Percentiles rank a stretch among this genome's conserved stretches.
phyloP scores from a whole-genome alignment of 495 filamentous ascomycete species.

The Cryomyces minteri region DNA sequence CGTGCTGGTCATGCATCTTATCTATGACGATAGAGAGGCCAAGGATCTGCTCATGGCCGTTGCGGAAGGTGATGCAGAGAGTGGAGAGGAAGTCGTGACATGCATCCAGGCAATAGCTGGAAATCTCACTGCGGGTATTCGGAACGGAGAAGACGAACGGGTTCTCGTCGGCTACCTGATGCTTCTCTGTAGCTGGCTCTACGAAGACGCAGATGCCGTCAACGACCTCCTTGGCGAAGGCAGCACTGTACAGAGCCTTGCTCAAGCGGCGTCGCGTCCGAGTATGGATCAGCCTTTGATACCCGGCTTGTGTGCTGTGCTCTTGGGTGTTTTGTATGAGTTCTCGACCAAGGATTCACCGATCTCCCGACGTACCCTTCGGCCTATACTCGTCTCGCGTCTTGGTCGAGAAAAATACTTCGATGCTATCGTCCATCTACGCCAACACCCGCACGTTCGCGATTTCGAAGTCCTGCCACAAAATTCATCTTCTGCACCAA shows the following conservation, averaged over 20 bases:
- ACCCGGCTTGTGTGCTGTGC: constrained; percentile 63
- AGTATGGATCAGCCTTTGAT: constrained; percentile 40
- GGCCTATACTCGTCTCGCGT: constrained; percentile 45
- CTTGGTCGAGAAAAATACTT: constrained; percentile 81
- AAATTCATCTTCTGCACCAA: constrained; percentile 32
- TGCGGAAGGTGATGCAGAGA: constrained; percentile 74
- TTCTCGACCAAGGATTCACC: constrained; percentile 97
- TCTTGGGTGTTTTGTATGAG: constrained; percentile 84
- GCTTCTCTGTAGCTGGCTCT: constrained; percentile 84
- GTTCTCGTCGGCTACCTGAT: constrained; percentile 77
- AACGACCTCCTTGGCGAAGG: constrained; percentile 91
- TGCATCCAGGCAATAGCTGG: constrained; percentile 74
- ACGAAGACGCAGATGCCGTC: constrained; percentile 77
- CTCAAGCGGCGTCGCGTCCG: constrained; percentile 38
- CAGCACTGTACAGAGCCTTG: constrained; percentile 73
- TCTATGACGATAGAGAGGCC: constrained; percentile 63
- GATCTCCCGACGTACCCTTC: constrained; percentile 63
- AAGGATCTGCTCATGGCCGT: constrained; percentile 68
- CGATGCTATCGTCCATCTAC: constrained; percentile 60
- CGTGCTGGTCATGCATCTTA: constrained; percentile 75
- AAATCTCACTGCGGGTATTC: constrained; percentile 31
- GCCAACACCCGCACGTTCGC: constrained; percentile 64
- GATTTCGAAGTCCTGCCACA: constrained; percentile 82
- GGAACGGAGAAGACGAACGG: constrained; percentile 55
- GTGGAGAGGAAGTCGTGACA: constrained; percentile 88